Percentiles rank a stretch among this genome's conserved stretches.
Conservation (phyloP, 179 eudicot species). For the Beta lomatogona region DNA sequence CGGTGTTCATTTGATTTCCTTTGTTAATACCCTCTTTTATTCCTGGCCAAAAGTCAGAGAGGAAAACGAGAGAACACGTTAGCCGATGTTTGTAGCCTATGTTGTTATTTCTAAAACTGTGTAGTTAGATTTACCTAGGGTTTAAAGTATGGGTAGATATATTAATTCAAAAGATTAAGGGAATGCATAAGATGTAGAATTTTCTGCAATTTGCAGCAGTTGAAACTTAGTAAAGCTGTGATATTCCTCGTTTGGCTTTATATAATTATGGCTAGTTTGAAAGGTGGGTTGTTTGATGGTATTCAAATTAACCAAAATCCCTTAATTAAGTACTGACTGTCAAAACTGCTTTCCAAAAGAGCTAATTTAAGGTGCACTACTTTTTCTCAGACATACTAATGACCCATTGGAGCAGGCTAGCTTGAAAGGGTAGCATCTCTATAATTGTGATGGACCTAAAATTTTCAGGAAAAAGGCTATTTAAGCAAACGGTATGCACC, state of each 20-base stretch:
- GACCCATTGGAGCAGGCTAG: slow-evolving; percentile 11
- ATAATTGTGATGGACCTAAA: slow-evolving; percentile 17
- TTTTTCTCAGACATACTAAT: slow-evolving; percentile 31
- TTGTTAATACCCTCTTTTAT: slow-evolving; percentile 11
- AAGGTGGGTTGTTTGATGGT: slow-evolving; percentile 9
- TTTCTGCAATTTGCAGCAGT: slow-evolving; percentile 31
- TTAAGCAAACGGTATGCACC: not conserved
- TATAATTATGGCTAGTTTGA: slow-evolving; percentile 21
- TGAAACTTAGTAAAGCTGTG: slow-evolving; percentile 34
- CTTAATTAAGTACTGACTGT: slow-evolving; percentile 9
- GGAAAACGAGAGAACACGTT: not conserved
- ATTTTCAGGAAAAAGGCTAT: not conserved
- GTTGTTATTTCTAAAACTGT: slow-evolving; percentile 18
- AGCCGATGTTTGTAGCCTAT: slow-evolving; percentile 28
- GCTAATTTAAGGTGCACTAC: slow-evolving; percentile 17
- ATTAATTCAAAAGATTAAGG: slow-evolving; percentile 27
- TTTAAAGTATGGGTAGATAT: slow-evolving; percentile 29
- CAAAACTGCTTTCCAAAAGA: slow-evolving; percentile 14
- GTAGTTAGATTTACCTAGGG: slow-evolving; percentile 35
- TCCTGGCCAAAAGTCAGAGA: slow-evolving; percentile 14
- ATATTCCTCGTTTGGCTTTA: slow-evolving; percentile 28
- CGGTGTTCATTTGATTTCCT: slow-evolving; percentile 23
- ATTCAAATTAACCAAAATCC: slow-evolving; percentile 12
- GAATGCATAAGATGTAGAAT: slow-evolving; percentile 25
- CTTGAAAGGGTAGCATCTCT: slow-evolving; percentile 8